phyloP scores from a whole-genome alignment of 2,329 filamentous ascomycete species.

The Cytospora leucostoma region DNA sequence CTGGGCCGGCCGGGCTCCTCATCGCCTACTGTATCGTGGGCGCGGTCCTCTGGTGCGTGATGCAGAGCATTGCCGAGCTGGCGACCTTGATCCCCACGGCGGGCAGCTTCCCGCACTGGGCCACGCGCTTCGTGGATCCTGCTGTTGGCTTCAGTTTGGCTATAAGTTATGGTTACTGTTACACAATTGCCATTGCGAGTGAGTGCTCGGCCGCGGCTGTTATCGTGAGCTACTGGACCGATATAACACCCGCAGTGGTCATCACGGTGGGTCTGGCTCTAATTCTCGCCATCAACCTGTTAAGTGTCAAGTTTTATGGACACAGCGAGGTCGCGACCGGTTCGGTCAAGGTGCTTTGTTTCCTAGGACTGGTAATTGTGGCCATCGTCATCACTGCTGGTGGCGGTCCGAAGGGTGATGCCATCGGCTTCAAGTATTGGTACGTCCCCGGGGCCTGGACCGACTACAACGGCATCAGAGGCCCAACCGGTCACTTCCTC shows the following conservation, averaged over 20 bases:
- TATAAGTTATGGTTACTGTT: slow-evolving; percentile 29
- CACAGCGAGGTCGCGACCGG: slow-evolving; percentile 24
- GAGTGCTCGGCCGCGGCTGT: slow-evolving; percentile 29
- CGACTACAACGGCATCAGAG: slow-evolving; percentile 28
- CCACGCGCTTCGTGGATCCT: slow-evolving; percentile 29
- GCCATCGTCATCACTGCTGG: slow-evolving; percentile 30
- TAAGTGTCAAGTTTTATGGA: slow-evolving; percentile 27
- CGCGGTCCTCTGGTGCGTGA: slow-evolving; percentile 25
- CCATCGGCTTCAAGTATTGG: slow-evolving; percentile 30
- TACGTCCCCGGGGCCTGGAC: slow-evolving; percentile 28
- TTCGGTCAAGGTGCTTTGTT: slow-evolving; percentile 26
- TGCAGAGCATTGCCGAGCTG: slow-evolving; percentile 30
- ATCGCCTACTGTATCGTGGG: slow-evolving; percentile 27
- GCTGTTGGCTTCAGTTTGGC: slow-evolving; percentile 29
- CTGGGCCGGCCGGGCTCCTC: slow-evolving; percentile 27
- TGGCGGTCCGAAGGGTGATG: slow-evolving; percentile 26
- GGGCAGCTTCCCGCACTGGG: slow-evolving; percentile 29
- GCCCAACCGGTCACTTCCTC: slow-evolving; percentile 28
- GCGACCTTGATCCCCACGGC: slow-evolving; percentile 29
- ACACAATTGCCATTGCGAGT: slow-evolving; percentile 27
- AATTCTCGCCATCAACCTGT: slow-evolving; percentile 24
- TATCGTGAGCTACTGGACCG: slow-evolving; percentile 29
- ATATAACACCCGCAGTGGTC: slow-evolving; percentile 27
- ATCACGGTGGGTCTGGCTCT: slow-evolving; percentile 23
- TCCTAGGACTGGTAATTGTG: slow-evolving; percentile 28